Evolutionary conservation across 176 grass and related monocot genomes (phyloP), one percentile per base, ranked within the genome.

Genomic region (Carex kokanica): DNA sequence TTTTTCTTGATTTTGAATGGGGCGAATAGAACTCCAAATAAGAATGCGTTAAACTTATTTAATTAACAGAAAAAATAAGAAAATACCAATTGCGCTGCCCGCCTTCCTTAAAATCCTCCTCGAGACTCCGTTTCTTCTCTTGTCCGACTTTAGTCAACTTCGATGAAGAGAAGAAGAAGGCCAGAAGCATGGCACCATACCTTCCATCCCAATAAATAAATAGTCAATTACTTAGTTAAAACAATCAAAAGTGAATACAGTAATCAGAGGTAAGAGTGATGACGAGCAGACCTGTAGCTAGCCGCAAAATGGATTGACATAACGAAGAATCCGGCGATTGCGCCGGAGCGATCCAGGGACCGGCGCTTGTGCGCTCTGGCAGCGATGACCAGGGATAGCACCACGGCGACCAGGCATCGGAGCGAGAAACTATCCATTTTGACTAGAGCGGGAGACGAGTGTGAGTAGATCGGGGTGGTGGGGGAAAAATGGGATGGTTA

Each of bases 61-160:
- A 8, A 17, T 38, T 52, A 49, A 51, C 18, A 24, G 18, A 72
- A 72, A 5, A 72, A 43, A 31, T 49, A 23, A 60, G 10, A 15
- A 17, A 41, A 7, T 74, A 97, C 94, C 94, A 97, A 79, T 94
- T 94, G 31, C 94, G 85, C 83, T 97, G 94, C 0, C 94, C 94
- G 24, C 94, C 92, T 85, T 97, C 92, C 88, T 94, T 94, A 83
- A 94, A 97, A 51, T 88, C 85, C 34, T 92, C 94, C 32, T 91
- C 94, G 59, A 92, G 36, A 17, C 70, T 61, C 40, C 88, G 87
- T 83, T 97, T 97, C 85, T 87, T 85, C 70, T 92, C 87, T 89
- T 86, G 82, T 14, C 94, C 94, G 81, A 97, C 67, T 88, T 77
- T 94, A 38, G 94, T 97, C 3, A 91, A 38, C 85, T 89, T 97